These are phyloP conservation scores for Penicillium lagena DNA, from an alignment of 495 filamentous ascomycete genomes.

Conservation along the genomic window DNA sequence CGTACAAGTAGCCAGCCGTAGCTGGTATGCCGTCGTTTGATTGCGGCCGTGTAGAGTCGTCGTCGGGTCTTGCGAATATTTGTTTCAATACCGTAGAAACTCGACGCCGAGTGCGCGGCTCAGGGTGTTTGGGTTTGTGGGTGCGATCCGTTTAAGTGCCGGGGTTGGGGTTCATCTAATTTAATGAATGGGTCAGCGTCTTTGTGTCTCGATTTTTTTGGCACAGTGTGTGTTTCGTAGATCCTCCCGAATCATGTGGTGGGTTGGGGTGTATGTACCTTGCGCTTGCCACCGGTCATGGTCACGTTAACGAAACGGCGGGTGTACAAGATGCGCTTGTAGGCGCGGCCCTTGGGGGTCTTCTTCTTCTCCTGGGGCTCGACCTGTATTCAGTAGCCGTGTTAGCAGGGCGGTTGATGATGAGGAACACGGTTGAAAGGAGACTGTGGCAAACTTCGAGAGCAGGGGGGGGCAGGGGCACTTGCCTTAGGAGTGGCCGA, in stretches of 20 bases:
- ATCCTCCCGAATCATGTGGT: slow-evolving; percentile 1
- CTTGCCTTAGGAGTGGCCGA: slow-evolving; percentile 85
- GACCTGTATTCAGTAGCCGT: slow-evolving; percentile 23
- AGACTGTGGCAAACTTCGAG: slow-evolving; percentile 7
- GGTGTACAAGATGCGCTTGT: slow-evolving; percentile 96
- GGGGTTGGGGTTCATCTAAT: slow-evolving; percentile 38
- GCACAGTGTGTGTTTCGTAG: not conserved
- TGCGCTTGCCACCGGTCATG: slow-evolving; percentile 98
- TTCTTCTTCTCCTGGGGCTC: slow-evolving; percentile 42
- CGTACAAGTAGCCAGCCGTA: slow-evolving; percentile 28
- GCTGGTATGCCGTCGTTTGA: slow-evolving; percentile 23
- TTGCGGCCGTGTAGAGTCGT: slow-evolving; percentile 12
- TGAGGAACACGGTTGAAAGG: slow-evolving; percentile 4
- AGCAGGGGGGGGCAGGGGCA: slow-evolving; percentile 7
- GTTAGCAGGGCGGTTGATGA: slow-evolving; percentile 14
- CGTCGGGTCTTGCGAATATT: slow-evolving; percentile 18
- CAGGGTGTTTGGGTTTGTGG: slow-evolving; percentile 19
- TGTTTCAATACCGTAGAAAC: slow-evolving; percentile 21
- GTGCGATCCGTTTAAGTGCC: slow-evolving; percentile 17
- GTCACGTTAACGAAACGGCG: slow-evolving; percentile 99
- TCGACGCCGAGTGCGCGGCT: slow-evolving; percentile 19
- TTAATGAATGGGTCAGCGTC: slow-evolving; percentile 15
- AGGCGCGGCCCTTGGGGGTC: slow-evolving; percentile 91
- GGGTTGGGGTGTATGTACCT: slow-evolving; percentile 53
- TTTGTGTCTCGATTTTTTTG: slow-evolving; percentile 1